These are phyloP conservation scores for Lentinula sp. DNA, from an alignment of 768 basidiomycete species.

Conservation along the genomic window DNA sequence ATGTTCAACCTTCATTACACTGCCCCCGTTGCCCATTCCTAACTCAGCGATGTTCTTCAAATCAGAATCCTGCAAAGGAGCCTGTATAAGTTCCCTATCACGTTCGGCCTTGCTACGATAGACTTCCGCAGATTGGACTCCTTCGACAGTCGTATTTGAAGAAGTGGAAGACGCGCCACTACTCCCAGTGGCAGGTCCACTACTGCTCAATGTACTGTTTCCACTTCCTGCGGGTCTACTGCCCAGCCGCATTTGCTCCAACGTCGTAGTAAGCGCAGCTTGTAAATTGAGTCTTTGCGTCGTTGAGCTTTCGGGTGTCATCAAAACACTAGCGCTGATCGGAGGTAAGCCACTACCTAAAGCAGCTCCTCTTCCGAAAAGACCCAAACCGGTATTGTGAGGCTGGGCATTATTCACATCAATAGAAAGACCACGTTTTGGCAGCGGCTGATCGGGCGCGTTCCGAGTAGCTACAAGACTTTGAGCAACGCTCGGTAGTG, in stretches of 20 bases:
- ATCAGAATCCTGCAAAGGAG: conserved; percentile 72
- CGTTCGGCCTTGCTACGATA: not conserved
- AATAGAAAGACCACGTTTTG: not conserved
- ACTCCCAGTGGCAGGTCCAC: not conserved
- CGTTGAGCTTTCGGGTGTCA: conserved; percentile 41
- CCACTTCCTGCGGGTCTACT: conserved; percentile 35
- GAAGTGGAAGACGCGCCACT: not conserved
- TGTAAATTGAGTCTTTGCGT: conserved; percentile 71
- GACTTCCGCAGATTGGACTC: not conserved
- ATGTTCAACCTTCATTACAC: conserved; percentile 95
- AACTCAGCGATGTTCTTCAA: conserved; percentile 86
- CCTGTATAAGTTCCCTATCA: not conserved
- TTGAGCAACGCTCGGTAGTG: not conserved
- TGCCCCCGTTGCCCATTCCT: conserved; percentile 95
- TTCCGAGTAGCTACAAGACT: not conserved
- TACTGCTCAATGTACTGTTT: conserved; percentile 27
- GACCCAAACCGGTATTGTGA: not conserved
- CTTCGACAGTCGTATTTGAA: not conserved
- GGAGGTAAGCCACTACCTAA: not conserved
- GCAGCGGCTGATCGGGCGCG: not conserved
- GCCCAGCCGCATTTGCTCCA: conserved; percentile 58
- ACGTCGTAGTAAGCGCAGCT: conserved; percentile 72
- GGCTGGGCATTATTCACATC: conserved; percentile 1
- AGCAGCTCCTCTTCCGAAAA: not conserved
- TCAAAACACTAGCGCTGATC: conserved; percentile 35